These are phyloP conservation scores for Hippophae tibetana DNA, from an alignment of 306 rosid species.

Conservation along the genomic window DNA sequence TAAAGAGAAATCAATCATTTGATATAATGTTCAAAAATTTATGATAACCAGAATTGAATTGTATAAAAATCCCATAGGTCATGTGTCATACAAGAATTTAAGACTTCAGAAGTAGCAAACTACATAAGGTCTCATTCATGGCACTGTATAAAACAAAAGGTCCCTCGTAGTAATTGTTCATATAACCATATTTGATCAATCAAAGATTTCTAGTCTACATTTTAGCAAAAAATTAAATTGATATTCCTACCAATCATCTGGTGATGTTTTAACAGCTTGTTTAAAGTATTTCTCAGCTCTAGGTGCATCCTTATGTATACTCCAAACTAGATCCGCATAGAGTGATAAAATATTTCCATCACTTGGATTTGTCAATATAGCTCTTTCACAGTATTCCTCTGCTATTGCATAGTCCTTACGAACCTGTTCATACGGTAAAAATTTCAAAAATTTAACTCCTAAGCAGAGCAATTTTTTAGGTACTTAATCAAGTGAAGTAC, in stretches of 20 bases:
- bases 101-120: no score
- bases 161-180: no score
- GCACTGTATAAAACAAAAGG: no score
- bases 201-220: neutral
- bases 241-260: constrained; percentile 12
- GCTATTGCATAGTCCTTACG: constrained; percentile 13
- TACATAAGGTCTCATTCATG: no score
- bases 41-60: no score
- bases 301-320: constrained; percentile 8
- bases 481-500: no score
- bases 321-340: constrained; percentile 24
- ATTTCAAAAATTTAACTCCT: neutral
- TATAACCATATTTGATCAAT: neutral
- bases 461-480: no score
- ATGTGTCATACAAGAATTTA: no score
- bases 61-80: no score
- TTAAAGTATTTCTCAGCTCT: constrained; percentile 17
- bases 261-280: constrained; percentile 18
- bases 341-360: constrained; percentile 17
- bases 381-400: constrained; percentile 22
- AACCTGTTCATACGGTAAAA: constrained; percentile 1
- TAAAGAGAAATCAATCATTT: neutral
- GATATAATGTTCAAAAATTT: no score
- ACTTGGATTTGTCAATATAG: constrained; percentile 8
- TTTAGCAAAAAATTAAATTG: neutral